Evolutionary conservation across 73 alveolate genomes (phyloP), one percentile per base, ranked within the genome.

Genomic region (Stentor coeruleus): DNA sequence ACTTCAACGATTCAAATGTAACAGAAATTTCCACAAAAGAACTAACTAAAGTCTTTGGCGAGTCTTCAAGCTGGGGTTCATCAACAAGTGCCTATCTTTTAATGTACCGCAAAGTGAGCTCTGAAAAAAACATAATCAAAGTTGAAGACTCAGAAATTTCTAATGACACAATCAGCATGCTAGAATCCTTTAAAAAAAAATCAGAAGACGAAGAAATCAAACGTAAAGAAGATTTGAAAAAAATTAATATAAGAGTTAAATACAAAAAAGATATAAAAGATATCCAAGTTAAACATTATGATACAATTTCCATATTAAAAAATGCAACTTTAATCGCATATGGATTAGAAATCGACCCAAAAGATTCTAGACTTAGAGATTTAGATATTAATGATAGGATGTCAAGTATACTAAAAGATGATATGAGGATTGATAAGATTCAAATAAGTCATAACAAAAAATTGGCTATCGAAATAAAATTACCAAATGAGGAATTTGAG

Each of bases 1-100:
- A 59, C 75, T 96, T 94, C 83, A 90, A 96, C 86, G 99, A 96
- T 84, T 87, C 97, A 36, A 60, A 75, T 37, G 99, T 96, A 6
- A 60, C 86, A 58, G 94, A 77, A 75, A 88, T 96, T 57, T 81
- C 82, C 37, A 83, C 58, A 59, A 86, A 82, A 30, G 94, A 85
- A 38, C 83, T 96, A 14, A 39, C 41, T 20, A 89, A 92, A 66
- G 88, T 89, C 60, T 96, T 85, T 74, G 99, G 99, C 4, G 97
- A 91, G 55, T 85, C 37, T 2, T 20, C 40, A 28, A 66, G 33
- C 11, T 20, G n/a, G 20, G 79, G 79, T 26, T 66, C 66, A 28
- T 66, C 79, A 26, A 66, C 79, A 0, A 66, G 37, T 66, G 79
- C 79, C n/a, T 66, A 66, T 66, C 37, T 66, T 1, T 40, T 66